These are phyloP conservation scores for Truncatella angustata DNA, from an alignment of 2,329 filamentous ascomycete species.

Conservation along the genomic window DNA sequence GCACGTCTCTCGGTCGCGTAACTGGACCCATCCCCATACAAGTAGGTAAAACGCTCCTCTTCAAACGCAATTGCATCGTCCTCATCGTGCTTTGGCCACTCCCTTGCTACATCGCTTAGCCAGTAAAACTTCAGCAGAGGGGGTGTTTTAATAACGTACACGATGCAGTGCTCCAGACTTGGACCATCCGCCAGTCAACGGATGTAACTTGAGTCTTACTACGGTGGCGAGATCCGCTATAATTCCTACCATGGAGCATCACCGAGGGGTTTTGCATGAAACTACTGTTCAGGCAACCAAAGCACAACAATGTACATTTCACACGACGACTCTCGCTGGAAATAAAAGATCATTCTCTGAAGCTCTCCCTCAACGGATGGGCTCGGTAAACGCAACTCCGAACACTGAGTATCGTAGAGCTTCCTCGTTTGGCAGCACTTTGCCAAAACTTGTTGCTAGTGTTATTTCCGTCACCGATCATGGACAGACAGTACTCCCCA, in stretches of 20 bases:
- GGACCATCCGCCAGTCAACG: background rate
- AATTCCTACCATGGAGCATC: slow-evolving; percentile 18
- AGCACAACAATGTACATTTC: slow-evolving; percentile 25
- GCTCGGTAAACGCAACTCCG: slow-evolving; percentile 20
- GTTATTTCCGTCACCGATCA: slow-evolving; percentile 39
- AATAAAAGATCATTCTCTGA: slow-evolving; percentile 42
- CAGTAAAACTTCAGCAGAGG: background rate
- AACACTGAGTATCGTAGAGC: slow-evolving; percentile 23
- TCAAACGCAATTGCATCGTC: too few relatives aligned
- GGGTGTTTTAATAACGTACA: background rate
- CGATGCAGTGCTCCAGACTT: background rate
- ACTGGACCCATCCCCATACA: too few relatives aligned
- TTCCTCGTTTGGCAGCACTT: slow-evolving; percentile 15
- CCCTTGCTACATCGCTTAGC: too few relatives aligned
- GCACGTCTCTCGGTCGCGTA: background rate
- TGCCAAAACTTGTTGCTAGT: slow-evolving; percentile 38
- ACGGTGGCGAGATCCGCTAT: background rate
- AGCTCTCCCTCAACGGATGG: slow-evolving; percentile 9
- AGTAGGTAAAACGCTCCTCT: too few relatives aligned
- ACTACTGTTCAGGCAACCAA: slow-evolving; percentile 50
- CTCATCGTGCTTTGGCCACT: too few relatives aligned
- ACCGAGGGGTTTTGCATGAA: slow-evolving; percentile 40
- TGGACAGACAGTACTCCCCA: slow-evolving; percentile 12
- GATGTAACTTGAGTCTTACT: too few relatives aligned
- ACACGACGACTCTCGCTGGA: slow-evolving; percentile 30